Base-by-base conservation (phyloP, 164 flowering plant genomes). In the Vitis riparia region DNA sequence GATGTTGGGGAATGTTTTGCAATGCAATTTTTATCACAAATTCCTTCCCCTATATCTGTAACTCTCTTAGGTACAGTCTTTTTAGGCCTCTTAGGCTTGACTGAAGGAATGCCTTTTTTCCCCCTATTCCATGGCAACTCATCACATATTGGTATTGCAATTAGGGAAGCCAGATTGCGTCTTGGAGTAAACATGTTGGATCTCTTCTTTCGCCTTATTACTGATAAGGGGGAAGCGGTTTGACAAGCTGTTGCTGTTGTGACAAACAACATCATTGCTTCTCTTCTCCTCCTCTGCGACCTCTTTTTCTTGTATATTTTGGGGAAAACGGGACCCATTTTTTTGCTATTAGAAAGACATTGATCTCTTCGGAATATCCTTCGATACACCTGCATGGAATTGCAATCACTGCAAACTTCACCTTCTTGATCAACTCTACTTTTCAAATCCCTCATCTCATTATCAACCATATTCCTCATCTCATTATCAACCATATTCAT, bases 251-350 rank as follows among this genome's bases (percentile, higher is more conserved):
- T 3, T 4, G 55, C 8, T 9, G 5, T 59, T 12, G n/a, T 49
- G 2, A 29, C 16, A 3, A 49, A 51, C 17, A 8, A 29, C 60
- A 37, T 7, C 37, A n/a, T 19, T 11, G 37, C 8, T 27, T 3
- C 37, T 23, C 19, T 68, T 51, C 11, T 29, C 47, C 12, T 50
- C 64, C 64, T 68, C 8, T 23, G 29, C 4, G 13, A 16, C 56
- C 71, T 68, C 56, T 19, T 58, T 23, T 68, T 68, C 55, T 59
- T 56, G 62, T 12, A 47, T 48, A 10, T 47, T 2, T 48, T 14
- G 10, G 71, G 71, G 48, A 68, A 68, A 27, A 14, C 14, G 15
- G 53, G 32, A 7, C 44, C 44, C 50, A 19, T 11, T 16, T 57
- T 68, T 57, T 53, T 56, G 55, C 16, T 57, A 37, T 6, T 57